Base-by-base conservation (phyloP, 306 rosid genomes). In the Quercus ilex region DNA sequence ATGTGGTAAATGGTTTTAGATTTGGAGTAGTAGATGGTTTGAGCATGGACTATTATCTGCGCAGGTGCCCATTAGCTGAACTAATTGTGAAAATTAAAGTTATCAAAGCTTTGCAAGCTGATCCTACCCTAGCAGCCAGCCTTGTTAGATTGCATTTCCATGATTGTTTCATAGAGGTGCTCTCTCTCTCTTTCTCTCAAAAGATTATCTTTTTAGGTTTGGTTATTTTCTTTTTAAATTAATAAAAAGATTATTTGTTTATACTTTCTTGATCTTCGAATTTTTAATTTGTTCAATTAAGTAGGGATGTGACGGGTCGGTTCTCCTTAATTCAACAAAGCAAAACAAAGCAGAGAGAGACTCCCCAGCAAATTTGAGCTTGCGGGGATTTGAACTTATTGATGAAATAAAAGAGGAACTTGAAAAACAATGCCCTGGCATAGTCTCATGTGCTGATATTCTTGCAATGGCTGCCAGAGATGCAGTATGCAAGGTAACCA, bases 401-500 rank as follows among this genome's bases (percentile, higher is more conserved):
- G 99, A 95, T 78, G 88, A 69, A 6, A 92, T 90, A 79, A 95
- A 95, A 78, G 86, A 83, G 21, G 77, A 84, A 75, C 87, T 95
- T 26, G 98, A 95, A 79, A 41, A 15, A 0, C 86, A 28, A 76
- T 95, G 99, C 77, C 98, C 99, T 0, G 97, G 98, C 2, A 90
- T 91, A 12, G 99, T 95, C 81, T 95, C 99, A 11, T 95, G 99
- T n/a, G 92, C 99, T 51, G 99, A 95, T 62, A 91, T 95, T 75
- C 71, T 95, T 18, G 97, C 99, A 9, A 84, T 93, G 97, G 97
- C 94, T 14, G 88, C 99, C 15, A 82, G 89, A 76, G 90, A 89
- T 67, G 96, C 98, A 0, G 97, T 95, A 76, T 85, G 86, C 91
- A 83, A 57, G 78, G 99, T 91, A 84, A 72, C 67, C 41, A 57